phyloP scores from a whole-genome alignment of 2,329 filamentous ascomycete species.

The Mariannaea sp. region DNA sequence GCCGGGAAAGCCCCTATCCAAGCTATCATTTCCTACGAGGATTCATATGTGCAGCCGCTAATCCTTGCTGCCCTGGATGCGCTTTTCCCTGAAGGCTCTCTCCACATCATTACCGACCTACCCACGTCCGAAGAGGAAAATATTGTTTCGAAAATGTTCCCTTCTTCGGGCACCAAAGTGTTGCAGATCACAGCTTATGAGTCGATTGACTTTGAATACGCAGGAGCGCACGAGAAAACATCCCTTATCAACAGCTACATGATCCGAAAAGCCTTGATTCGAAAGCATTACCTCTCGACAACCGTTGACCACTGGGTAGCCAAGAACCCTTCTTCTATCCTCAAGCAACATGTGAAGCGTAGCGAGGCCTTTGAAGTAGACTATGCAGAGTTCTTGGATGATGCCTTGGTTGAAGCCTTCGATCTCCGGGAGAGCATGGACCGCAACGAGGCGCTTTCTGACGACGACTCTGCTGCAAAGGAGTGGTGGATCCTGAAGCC shows the following conservation, averaged over 20 bases:
- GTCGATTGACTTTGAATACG: slow-evolving; percentile 79
- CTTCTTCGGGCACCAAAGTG: slow-evolving; percentile 49
- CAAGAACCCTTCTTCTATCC: slow-evolving; percentile 75
- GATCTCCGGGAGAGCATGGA: slow-evolving; percentile 81
- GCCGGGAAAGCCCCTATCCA: slow-evolving; percentile 46
- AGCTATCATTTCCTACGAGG: slow-evolving; percentile 82
- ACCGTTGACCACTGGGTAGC: slow-evolving; percentile 85
- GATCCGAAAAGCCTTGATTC: slow-evolving; percentile 93
- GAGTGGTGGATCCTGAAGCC: slow-evolving; percentile 99
- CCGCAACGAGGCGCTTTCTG: slow-evolving; percentile 56
- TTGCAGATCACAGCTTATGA: slow-evolving; percentile 90
- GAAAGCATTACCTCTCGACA: slow-evolving; percentile 89
- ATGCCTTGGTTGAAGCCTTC: slow-evolving; percentile 87
- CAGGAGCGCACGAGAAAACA: slow-evolving; percentile 63
- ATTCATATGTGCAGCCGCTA: slow-evolving; percentile 86
- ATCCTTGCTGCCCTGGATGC: slow-evolving; percentile 73
- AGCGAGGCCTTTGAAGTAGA: slow-evolving; percentile 91
- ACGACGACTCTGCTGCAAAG: slow-evolving; percentile 45
- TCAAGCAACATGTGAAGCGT: slow-evolving; percentile 74
- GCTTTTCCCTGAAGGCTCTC: slow-evolving; percentile 59
- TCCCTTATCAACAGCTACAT: slow-evolving; percentile 86
- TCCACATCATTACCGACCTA: slow-evolving; percentile 59
- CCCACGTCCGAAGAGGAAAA: slow-evolving; percentile 40
- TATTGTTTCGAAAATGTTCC: slow-evolving; percentile 45
- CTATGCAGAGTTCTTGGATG: slow-evolving; percentile 95